These are phyloP conservation scores for Curvularia lunata DNA, from an alignment of 2,329 filamentous ascomycete species.

Conservation along the genomic window DNA sequence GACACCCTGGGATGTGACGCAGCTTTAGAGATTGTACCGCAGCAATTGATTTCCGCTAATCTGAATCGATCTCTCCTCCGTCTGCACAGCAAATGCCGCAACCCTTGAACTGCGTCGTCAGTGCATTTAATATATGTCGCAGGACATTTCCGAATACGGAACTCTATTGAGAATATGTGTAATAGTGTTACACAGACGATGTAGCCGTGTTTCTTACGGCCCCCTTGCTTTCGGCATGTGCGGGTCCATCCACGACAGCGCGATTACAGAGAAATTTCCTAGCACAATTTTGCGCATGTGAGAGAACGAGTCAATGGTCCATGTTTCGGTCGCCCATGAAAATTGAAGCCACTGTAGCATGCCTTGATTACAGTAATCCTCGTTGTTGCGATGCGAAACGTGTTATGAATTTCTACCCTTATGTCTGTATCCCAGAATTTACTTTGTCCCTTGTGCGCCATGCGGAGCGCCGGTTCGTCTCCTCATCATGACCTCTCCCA, in stretches of 20 bases:
- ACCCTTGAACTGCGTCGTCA: not conserved
- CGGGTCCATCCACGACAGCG: not conserved
- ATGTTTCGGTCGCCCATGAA: not conserved
- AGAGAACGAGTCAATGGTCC: not conserved
- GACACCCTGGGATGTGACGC: not conserved
- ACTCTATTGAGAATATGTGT: not conserved
- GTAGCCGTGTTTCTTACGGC: not conserved
- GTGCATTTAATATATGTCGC: not conserved
- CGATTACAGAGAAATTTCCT: not conserved
- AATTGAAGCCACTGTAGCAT: not conserved
- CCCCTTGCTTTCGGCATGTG: not conserved
- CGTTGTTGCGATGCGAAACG: not conserved
- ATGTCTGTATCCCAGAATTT: not conserved
- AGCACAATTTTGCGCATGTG: not conserved
- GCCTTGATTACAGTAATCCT: not conserved
- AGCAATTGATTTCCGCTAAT: not conserved
- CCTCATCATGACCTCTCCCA: slow-evolving; percentile 70
- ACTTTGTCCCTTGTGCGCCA: slow-evolving; percentile 55
- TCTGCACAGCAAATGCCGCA: not conserved
- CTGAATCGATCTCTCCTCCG: not conserved
- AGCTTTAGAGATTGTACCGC: not conserved
- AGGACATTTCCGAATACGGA: not conserved
- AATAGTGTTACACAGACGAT: not conserved
- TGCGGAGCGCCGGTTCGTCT: slow-evolving; percentile 67
- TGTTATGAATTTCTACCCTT: not conserved